Conservation (phyloP, 352 stramenopile genomes). For the Pythium brassicae region DNA sequence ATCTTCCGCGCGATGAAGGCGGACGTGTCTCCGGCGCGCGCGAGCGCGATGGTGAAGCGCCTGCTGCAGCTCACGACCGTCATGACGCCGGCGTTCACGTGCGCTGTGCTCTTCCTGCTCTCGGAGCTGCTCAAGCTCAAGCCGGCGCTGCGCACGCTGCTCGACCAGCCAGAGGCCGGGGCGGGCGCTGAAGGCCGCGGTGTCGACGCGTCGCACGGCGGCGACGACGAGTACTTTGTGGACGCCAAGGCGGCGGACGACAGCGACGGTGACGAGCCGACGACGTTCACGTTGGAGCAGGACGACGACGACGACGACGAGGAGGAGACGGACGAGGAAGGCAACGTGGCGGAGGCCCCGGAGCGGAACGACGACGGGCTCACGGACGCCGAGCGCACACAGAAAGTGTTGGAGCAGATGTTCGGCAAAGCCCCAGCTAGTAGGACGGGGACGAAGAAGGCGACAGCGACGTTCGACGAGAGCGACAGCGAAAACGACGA, state of each 20-base stretch:
- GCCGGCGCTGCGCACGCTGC: slow-evolving; percentile 60
- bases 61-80: slow-evolving; percentile 80
- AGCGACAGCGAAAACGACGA: slow-evolving; percentile 29
- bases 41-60: slow-evolving; percentile 93
- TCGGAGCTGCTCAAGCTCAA: slow-evolving; percentile 92
- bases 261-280: slow-evolving; percentile 5
- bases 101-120: slow-evolving; percentile 93
- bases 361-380: slow-evolving; percentile 43
- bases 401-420: slow-evolving; percentile 58
- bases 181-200: slow-evolving; percentile 6
- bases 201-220: slow-evolving; percentile 1
- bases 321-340: slow-evolving; percentile 23
- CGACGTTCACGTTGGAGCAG: slow-evolving; percentile 31
- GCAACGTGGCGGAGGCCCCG: slow-evolving; percentile 19
- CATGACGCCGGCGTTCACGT: slow-evolving; percentile 88
- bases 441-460: slow-evolving; percentile 13
- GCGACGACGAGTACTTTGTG: slow-evolving; percentile 56
- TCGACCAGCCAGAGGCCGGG: slow-evolving; percentile 56
- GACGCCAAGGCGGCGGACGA: slow-evolving; percentile 36
- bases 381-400: slow-evolving; percentile 44
- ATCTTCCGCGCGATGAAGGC: slow-evolving; percentile 96
- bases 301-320: slow-evolving; percentile 34
- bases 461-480: slow-evolving; percentile 15
- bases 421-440: slow-evolving; percentile 36
- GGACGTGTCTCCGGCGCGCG: slow-evolving; percentile 83